Conservation (phyloP, 2,329 filamentous ascomycete genomes). For the Neonectria hederae region DNA sequence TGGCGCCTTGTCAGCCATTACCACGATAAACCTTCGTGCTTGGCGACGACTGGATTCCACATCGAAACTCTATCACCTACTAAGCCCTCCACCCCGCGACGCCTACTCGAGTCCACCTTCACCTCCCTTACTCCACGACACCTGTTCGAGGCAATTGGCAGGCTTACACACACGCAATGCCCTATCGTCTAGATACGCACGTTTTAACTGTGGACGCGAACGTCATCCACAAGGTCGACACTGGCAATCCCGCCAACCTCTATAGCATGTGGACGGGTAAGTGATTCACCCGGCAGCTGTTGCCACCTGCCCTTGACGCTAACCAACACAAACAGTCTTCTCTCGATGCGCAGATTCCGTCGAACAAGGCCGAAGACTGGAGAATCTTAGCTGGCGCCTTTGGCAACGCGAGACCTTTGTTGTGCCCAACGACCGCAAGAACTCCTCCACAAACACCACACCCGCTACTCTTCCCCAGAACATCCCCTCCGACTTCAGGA, state of each 20-base stretch:
- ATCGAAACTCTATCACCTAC: conserved; percentile 23
- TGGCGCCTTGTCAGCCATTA: conserved; percentile 35
- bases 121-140: conserved; percentile 25
- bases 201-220: conserved; percentile 92
- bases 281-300: conserved; percentile 47
- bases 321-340: conserved; percentile 71
- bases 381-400: conserved; percentile 95
- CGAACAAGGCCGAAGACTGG: conserved; percentile 89
- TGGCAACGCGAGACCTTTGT: conserved; percentile 81
- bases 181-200: conserved; percentile 82
- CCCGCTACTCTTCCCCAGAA: conserved; percentile 59
- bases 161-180: conserved; percentile 68
- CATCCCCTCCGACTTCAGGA: conserved; percentile 55
- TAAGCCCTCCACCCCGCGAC: conserved; percentile 13
- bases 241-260: conserved; percentile 88
- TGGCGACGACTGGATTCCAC: conserved; percentile 28
- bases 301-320: conserved; percentile 39
- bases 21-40: conserved; percentile 29
- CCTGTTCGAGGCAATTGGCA: conserved; percentile 50
- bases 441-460: conserved; percentile 45
- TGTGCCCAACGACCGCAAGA: conserved; percentile 78
- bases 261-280: conserved; percentile 98
- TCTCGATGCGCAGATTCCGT: conserved; percentile 94
- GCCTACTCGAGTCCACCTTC: conserved; percentile 24
- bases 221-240: conserved; percentile 95